Evolutionary conservation across 176 grass and related monocot species (phyloP).

Genomic region (Juncus inflexus): DNA sequence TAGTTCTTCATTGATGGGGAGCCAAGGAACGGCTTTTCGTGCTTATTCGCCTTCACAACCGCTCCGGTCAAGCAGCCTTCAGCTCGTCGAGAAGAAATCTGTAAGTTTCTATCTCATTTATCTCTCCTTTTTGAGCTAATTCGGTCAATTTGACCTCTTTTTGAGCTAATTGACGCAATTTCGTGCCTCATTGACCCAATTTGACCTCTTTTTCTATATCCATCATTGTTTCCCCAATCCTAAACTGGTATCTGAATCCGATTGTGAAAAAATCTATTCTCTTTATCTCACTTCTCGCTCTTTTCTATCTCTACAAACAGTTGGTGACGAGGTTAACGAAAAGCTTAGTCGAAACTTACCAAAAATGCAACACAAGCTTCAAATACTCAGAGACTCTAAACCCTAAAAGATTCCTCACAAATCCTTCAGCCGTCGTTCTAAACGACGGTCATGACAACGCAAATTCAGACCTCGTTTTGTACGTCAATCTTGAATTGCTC

Average conservation of each 20-base stretch:
- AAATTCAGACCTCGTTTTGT: conserved; percentile 88
- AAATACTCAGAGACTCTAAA: conserved; percentile 76
- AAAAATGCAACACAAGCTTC: conserved; percentile 71
- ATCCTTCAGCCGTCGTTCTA: conserved; percentile 60
- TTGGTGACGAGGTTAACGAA: conserved; percentile 74
- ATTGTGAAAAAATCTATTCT: background rate
- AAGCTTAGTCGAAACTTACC: conserved; percentile 67
- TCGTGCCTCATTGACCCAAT: background rate
- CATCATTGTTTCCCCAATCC: background rate
- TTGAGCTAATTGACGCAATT: background rate
- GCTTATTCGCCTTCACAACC: conserved; percentile 28
- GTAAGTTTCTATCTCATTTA: conserved; percentile 58
- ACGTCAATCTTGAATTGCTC: conserved; percentile 79
- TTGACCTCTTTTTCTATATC: background rate
- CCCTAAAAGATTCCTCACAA: conserved; percentile 78
- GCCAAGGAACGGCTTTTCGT: conserved; percentile 41
- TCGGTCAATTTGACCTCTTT: background rate
- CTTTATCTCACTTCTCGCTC: background rate
- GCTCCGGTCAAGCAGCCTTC: conserved; percentile 39
- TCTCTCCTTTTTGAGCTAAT: background rate
- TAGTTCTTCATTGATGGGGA: conserved; percentile 21
- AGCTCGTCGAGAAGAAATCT: conserved; percentile 50
- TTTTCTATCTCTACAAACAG: conserved; percentile 39
- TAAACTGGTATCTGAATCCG: too few relatives aligned
- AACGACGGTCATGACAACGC: conserved; percentile 89